Conservation (phyloP, 75 land plant genomes). For the Ceratopteris richardii region DNA sequence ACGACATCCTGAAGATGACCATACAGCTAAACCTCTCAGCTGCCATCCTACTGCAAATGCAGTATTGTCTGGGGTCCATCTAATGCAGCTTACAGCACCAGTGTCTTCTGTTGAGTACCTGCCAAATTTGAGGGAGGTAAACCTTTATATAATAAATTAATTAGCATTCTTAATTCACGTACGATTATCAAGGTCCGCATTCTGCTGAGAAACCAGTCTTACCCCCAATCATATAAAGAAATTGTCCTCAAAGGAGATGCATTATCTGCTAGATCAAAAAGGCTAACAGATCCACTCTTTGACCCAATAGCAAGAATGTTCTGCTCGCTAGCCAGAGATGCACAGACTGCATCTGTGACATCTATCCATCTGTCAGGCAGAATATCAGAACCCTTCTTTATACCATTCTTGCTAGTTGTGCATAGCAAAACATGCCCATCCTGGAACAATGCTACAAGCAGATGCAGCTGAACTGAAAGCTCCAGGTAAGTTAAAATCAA, state of each 20-base stretch:
- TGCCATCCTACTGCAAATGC: conserved; percentile 99
- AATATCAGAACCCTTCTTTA: conserved; percentile 51
- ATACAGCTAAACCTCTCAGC: conserved; percentile 81
- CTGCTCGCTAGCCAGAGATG: conserved; percentile 68
- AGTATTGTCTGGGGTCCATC: conserved; percentile 91
- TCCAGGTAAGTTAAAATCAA: conserved; percentile 48
- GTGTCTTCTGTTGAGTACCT: conserved; percentile 95
- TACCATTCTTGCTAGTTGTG: conserved; percentile 64
- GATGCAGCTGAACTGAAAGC: conserved; percentile 42
- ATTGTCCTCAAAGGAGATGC: conserved; percentile 62
- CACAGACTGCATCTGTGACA: conserved; percentile 67
- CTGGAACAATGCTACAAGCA: conserved; percentile 54
- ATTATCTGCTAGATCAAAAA: conserved; percentile 74
- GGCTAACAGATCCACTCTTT: conserved; percentile 63
- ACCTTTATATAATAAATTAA: background rate
- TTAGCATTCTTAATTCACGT: background rate
- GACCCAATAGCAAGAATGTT: conserved; percentile 88
- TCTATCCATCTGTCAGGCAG: conserved; percentile 60
- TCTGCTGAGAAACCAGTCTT: conserved; percentile 22
- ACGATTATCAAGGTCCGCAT: background rate
- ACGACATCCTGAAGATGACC: conserved; percentile 97
- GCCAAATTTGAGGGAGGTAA: conserved; percentile 10
- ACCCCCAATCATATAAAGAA: conserved; percentile 98
- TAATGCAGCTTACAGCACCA: conserved; percentile 79
- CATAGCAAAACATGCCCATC: conserved; percentile 65